Evolutionary conservation across 2,329 filamentous ascomycete genomes (phyloP), one percentile per base, ranked within the genome.

Genomic region (Sclerotinia glacialis): DNA sequence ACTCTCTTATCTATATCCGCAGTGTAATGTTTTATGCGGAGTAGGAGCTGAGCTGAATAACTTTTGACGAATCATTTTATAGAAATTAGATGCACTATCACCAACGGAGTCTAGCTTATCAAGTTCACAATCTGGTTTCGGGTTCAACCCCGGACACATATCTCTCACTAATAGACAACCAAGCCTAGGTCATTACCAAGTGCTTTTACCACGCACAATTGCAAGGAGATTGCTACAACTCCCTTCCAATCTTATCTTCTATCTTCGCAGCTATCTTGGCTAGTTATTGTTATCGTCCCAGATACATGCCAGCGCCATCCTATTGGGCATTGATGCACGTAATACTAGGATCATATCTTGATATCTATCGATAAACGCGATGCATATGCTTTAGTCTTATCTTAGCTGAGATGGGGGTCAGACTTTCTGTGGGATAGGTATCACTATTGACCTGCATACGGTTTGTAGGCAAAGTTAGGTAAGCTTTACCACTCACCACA

Each of bases 291-390:
- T 58, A 44, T 47, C 42, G 42, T n/a, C 56, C 14, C 42, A 59
- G 56, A 59, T 16, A 47, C 23, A 47, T 59, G 42, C 42, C 56
- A 47, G 16, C 31, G 31, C 18, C 42, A n/a, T 34, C 46, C 26
- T 16, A 59, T 59, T 47, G 56, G 42, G n/a, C n/a, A 47, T 18
- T 23, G 21, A 16, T 46, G 11, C 42, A 59, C 40, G 3, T 18
- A 46, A 3, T 16, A 31, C 42, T 47, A 12, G 56, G 56, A 59
- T 47, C 21, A 16, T 16, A 14, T 47, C 18, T 34, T 23, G 26
- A 34, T 34, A 34, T 6, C 56, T 8, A 47, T 31, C 34, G 42
- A 59, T 47, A 59, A 59, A 47, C 56, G 56, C 42, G 56, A 59
- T 59, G 28, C 56, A 34, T 47, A 47, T 26, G 55, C 23, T 58